Base-by-base conservation (phyloP, 768 basidiomycete genomes). In the Pleurotus eryngii region DNA sequence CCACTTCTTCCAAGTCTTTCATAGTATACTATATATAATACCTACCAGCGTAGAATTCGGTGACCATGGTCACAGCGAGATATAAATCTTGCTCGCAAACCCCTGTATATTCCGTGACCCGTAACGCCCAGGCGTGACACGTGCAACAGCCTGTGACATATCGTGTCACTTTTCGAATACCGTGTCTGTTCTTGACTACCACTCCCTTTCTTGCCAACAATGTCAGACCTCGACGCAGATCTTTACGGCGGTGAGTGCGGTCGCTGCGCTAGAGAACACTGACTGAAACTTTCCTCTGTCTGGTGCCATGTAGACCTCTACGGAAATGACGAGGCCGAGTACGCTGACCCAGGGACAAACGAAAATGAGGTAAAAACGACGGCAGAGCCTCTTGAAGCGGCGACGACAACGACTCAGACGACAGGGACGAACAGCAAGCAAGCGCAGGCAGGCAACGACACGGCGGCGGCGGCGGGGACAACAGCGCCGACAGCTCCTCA, bases 221-320 rank as follows among this genome's bases (percentile, higher is more conserved):
- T 89, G 89, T 85, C 87, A 61, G 89, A 90, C 75, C 86, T 90
- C 71, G 90, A 93, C 71, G 89, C 89, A 73, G 92, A 94, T 71
- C 81, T 94, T 54, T 95, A 95, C 66, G 90, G 91, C 66, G 92
- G 92, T 90, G 68, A 57, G 85, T 66, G 20, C n/a, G 11, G 1
- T 22, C 46, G 7, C 59, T 22, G 40, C 26, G 20, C 40, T 56
- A 49, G 12, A 18, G 11, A 45, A 17, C 27, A 4, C 24, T 37
- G 27, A 7, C 22, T 40, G 35, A 35, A 18, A 49, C 18, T 56
- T 39, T 27, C 26, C 39, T 30, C 42, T 40, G 46, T 39, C 26
- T 53, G n/a, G 30, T 14, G 7, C 2, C 5, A 30, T 57, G 0
- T 50, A 90, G 89, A 90, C 68, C 82, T 91, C 47, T 92, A 91